Percentiles rank a stretch among this genome's conserved stretches.
These are phyloP conservation scores for Bipolaris sorokiniana DNA, from an alignment of 2,329 filamentous ascomycete genomes.

Conservation along the genomic window DNA sequence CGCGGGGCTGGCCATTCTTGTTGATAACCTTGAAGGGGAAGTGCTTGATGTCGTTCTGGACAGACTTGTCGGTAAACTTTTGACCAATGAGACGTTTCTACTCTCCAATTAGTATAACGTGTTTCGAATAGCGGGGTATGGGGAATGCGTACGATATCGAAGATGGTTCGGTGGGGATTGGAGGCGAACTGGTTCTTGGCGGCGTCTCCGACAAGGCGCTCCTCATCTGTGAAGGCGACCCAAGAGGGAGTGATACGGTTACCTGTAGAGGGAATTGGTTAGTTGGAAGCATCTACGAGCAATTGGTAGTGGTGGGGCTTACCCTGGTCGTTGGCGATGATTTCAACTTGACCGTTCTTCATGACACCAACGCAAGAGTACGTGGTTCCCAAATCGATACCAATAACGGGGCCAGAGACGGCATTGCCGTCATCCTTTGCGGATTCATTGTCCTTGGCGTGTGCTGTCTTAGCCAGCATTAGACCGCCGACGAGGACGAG, in stretches of 20 bases:
- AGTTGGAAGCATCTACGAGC: slow-evolving; percentile 15
- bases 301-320: slow-evolving; percentile 13
- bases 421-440: slow-evolving; percentile 66
- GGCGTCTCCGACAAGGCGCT: slow-evolving; percentile 95
- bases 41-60: slow-evolving; percentile 95
- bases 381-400: slow-evolving; percentile 93
- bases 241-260: slow-evolving; percentile 67
- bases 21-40: slow-evolving; percentile 94
- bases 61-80: slow-evolving; percentile 65
- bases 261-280: slow-evolving; percentile 39
- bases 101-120: slow-evolving; percentile 38
- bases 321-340: slow-evolving; percentile 54
- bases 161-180: slow-evolving; percentile 58
- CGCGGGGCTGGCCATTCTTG: slow-evolving; percentile 87
- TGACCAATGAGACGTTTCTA: slow-evolving; percentile 60
- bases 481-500: slow-evolving; percentile 85
- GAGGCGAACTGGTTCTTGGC: slow-evolving; percentile 56
- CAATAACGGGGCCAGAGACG: slow-evolving; percentile 58
- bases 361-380: slow-evolving; percentile 89
- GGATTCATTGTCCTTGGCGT: slow-evolving; percentile 73
- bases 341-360: slow-evolving; percentile 53
- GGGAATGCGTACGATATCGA: slow-evolving; percentile 48
- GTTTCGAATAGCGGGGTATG: background rate
- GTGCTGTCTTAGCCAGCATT: slow-evolving; percentile 77
- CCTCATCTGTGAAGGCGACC: slow-evolving; percentile 95